phyloP scores from a whole-genome alignment of 2,329 filamentous ascomycete species.

The Bipolaris oryzae region DNA sequence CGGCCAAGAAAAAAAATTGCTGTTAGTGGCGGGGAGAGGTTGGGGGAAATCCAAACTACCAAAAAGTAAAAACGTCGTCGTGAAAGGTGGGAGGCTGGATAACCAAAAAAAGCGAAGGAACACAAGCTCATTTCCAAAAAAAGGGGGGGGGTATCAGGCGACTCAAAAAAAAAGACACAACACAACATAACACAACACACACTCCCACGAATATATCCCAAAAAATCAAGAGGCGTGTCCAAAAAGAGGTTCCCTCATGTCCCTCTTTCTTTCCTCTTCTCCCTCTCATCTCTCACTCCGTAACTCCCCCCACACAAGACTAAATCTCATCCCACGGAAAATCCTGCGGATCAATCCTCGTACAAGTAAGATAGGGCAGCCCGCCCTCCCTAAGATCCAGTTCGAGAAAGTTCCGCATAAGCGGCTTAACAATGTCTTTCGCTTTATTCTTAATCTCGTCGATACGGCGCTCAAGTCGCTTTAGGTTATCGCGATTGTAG shows the following conservation, averaged over 20 bases:
- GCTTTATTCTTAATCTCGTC: conserved; percentile 89
- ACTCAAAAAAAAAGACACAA: conserved; percentile 5
- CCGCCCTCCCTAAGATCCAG: conserved; percentile 68
- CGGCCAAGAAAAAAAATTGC: not conserved
- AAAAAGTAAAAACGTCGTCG: not conserved
- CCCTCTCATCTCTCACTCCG: not conserved
- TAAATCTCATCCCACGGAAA: conserved; percentile 62
- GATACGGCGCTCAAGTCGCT: conserved; percentile 82
- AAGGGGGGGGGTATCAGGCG: conserved; percentile 26
- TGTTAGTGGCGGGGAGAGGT: not conserved
- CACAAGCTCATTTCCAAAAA: not conserved
- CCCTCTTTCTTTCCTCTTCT: not conserved
- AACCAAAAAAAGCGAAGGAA: not conserved
- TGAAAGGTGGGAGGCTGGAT: too few relatives aligned
- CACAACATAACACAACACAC: too few relatives aligned
- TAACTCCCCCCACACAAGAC: not conserved
- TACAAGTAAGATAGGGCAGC: conserved; percentile 69
- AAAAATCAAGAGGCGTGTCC: conserved; percentile 13
- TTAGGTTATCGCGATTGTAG: conserved; percentile 85
- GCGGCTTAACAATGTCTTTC: conserved; percentile 78
- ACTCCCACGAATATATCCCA: not conserved
- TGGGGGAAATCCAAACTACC: not conserved
- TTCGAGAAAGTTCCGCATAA: conserved; percentile 86
- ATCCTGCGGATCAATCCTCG: conserved; percentile 65
- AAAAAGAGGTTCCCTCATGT: conserved; percentile 1